These are phyloP conservation scores for Hymenoscyphus fructigenus DNA, from an alignment of 2,329 filamentous ascomycete genomes.

Conservation along the genomic window DNA sequence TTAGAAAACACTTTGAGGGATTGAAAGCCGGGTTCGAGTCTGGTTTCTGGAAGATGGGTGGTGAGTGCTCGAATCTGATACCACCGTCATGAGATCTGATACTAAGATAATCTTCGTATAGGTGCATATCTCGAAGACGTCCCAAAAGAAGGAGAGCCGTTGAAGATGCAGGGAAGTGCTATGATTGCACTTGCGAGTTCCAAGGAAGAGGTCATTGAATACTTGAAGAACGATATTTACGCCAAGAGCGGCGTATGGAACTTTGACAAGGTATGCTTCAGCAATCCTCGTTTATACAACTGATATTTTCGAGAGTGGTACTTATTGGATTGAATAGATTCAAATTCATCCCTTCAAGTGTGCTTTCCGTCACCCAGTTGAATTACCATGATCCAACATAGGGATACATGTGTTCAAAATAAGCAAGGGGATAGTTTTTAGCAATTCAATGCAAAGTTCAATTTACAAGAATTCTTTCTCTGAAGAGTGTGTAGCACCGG, in stretches of 20 bases:
- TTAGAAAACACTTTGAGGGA: slow-evolving; percentile 39
- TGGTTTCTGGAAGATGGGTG: slow-evolving; percentile 62
- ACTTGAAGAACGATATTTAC: slow-evolving; percentile 73
- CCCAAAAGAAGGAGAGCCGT: slow-evolving; percentile 57
- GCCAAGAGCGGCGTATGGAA: slow-evolving; percentile 75
- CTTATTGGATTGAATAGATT: slow-evolving; percentile 4
- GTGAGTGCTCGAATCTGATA: slow-evolving; percentile 20
- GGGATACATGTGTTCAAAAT: neutral
- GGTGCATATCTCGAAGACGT: slow-evolving; percentile 68
- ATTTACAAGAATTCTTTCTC: neutral
- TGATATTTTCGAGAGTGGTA: neutral
- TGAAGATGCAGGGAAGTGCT: slow-evolving; percentile 61
- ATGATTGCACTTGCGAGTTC: slow-evolving; percentile 66
- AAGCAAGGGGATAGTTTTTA: neutral
- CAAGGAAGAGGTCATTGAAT: slow-evolving; percentile 66
- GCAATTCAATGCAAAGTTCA: neutral
- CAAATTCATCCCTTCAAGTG: slow-evolving; percentile 21
- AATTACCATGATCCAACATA: neutral
- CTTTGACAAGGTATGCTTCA: slow-evolving; percentile 55
- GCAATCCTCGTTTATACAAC: neutral
- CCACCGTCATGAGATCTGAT: neutral
- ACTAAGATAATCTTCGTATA: slow-evolving; percentile 30
- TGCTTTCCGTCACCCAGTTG: slow-evolving; percentile 12
- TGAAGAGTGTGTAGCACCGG: neutral
- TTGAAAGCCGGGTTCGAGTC: slow-evolving; percentile 52